phyloP scores from a whole-genome alignment of 805 yeast species.

The Candida bentonensis region DNA sequence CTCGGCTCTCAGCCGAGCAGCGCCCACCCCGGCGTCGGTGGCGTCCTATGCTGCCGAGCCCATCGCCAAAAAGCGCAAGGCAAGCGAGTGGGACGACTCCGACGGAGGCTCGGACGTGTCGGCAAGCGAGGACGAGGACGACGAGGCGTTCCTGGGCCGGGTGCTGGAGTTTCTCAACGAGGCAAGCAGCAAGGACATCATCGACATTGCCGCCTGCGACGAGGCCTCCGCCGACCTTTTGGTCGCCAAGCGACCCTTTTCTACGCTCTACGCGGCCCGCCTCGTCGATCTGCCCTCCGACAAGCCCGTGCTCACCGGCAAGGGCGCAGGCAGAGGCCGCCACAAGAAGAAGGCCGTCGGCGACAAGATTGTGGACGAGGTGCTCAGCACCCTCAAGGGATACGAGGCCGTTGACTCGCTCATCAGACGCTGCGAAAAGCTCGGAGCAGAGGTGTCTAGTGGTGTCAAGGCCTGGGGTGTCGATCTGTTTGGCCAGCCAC shows the following conservation, averaged over 20 bases:
- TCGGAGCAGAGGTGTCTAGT: constrained; percentile 53
- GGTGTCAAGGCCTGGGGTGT: constrained; percentile 86
- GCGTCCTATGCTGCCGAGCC: constrained; percentile 4
- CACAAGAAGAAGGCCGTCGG: constrained; percentile 48
- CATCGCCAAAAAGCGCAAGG: constrained; percentile 5
- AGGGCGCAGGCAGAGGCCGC: constrained; percentile 19
- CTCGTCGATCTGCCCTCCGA: constrained; percentile 36
- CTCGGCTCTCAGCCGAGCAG: constrained; percentile 1
- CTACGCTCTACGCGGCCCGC: constrained; percentile 42
- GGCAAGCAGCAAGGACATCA: constrained; percentile 59
- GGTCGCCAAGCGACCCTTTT: constrained; percentile 58
- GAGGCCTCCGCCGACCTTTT: constrained; percentile 52
- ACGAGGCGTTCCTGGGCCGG: constrained; percentile 42
- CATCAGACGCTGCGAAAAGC: constrained; percentile 65
- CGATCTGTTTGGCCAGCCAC: constrained; percentile 36
- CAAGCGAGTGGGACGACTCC: constrained; percentile 29
- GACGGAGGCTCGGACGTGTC: constrained; percentile 31
- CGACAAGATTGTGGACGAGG: constrained; percentile 55
- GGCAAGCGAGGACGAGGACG: constrained; percentile 27
- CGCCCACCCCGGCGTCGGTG: constrained; percentile 4
- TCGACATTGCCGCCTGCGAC: constrained; percentile 64
- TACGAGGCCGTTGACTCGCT: constrained; percentile 92
- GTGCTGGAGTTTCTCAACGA: constrained; percentile 66
- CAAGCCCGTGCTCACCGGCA: constrained; percentile 12
- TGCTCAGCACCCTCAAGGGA: constrained; percentile 62